Evolutionary conservation across 2,329 filamentous ascomycete genomes (phyloP).

Genomic region (Pseudogymnoascus destructans): DNA sequence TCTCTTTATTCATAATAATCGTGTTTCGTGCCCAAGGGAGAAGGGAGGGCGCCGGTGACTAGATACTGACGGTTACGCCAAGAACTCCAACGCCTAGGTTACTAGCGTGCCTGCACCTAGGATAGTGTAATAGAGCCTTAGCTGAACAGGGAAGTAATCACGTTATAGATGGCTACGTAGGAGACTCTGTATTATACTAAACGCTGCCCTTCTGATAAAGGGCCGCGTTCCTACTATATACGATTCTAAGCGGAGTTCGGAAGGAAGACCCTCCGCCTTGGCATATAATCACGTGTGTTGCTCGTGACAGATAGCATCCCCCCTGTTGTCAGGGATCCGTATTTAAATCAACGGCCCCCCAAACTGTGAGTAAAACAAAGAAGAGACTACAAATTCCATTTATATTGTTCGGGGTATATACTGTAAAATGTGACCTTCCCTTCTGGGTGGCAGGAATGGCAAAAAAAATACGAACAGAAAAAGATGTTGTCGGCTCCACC

Average conservation of each 20-base stretch:
- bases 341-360: background rate
- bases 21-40: background rate
- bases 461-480: background rate
- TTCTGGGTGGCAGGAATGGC: background rate
- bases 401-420: constrained; percentile 7
- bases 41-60: background rate
- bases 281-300: no score
- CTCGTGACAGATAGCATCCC: background rate
- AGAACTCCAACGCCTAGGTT: background rate
- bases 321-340: background rate
- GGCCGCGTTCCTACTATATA: no score
- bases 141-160: no score
- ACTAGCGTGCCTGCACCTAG: background rate
- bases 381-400: background rate
- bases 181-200: no score
- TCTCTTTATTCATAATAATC: no score
- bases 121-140: no score
- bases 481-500: background rate
- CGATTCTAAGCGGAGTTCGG: no score
- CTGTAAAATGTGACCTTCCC: constrained; percentile 7
- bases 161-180: no score
- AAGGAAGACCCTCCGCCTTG: no score
- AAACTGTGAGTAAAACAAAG: background rate
- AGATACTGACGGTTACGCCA: background rate
- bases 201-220: no score